Conservation (phyloP, 2,329 filamentous ascomycete species). For the Fusarium anthophilum region DNA sequence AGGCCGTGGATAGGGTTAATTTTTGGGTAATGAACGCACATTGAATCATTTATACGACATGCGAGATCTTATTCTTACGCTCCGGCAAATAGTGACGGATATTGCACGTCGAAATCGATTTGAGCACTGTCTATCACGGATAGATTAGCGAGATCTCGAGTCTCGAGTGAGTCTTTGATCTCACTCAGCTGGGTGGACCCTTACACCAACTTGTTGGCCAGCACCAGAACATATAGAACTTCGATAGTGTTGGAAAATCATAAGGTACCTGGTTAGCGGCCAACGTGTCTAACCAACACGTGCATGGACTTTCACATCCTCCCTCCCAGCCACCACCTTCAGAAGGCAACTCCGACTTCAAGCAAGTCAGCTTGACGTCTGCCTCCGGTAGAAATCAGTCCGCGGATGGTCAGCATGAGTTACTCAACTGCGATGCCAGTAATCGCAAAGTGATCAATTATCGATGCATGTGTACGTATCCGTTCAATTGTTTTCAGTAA, state of each 20-base stretch:
- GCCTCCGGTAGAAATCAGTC: background rate
- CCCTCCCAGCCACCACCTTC: background rate
- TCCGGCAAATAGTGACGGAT: background rate
- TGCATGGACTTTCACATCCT: background rate
- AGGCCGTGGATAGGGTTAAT: background rate
- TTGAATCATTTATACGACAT: background rate
- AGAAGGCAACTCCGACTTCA: background rate
- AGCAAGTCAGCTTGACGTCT: background rate
- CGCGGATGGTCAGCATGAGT: background rate
- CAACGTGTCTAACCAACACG: background rate
- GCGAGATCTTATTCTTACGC: background rate
- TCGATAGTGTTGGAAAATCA: background rate
- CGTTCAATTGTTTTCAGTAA: background rate
- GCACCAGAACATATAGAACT: background rate
- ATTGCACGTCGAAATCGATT: background rate
- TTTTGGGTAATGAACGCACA: background rate
- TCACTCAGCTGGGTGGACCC: background rate
- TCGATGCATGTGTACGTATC: background rate
- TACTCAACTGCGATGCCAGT: background rate
- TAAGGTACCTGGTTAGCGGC: background rate
- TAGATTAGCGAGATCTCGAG: constrained; percentile 32
- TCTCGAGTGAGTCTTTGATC: background rate
- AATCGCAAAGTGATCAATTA: background rate
- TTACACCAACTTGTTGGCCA: background rate
- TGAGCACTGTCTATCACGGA: constrained; percentile 3